Evolutionary conservation across 2,329 filamentous ascomycete species (phyloP).

Genomic region (Xylaria sp.): DNA sequence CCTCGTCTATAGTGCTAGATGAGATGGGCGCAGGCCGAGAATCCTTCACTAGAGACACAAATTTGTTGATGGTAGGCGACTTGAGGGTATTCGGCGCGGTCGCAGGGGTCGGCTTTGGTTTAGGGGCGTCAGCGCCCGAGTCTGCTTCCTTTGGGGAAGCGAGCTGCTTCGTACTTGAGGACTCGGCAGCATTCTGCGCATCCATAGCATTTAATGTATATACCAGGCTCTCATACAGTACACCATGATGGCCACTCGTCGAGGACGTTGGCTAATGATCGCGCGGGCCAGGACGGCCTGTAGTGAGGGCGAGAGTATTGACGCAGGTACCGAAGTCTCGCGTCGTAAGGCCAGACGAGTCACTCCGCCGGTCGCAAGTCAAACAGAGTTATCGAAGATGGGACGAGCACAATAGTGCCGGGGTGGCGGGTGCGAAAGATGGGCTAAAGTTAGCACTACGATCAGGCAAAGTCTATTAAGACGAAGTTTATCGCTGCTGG

Average conservation of each 20-base stretch:
- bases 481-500: conserved; percentile 16
- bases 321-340: conserved; percentile 26
- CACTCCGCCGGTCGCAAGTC: conserved; percentile 30
- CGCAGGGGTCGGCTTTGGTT: conserved; percentile 45
- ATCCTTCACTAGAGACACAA: conserved; percentile 47
- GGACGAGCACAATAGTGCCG: conserved; percentile 12
- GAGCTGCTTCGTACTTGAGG: conserved; percentile 68
- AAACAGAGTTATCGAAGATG: conserved; percentile 27
- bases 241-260: conserved; percentile 67
- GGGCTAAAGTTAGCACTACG: conserved; percentile 31
- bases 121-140: conserved; percentile 51
- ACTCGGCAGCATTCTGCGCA: conserved; percentile 74
- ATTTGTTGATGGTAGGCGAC: conserved; percentile 39
- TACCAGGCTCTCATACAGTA: conserved; percentile 59
- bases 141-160: conserved; percentile 62
- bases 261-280: conserved; percentile 46
- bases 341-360: conserved; percentile 29
- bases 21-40: conserved; percentile 44
- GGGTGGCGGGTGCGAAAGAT: conserved; percentile 17
- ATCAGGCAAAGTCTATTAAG: conserved; percentile 21
- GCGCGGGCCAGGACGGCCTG: conserved; percentile 32
- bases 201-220: conserved; percentile 73
- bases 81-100: conserved; percentile 40
- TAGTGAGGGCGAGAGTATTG: conserved; percentile 3
- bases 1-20: conserved; percentile 55